Evolutionary conservation across 352 stramenopile genomes (phyloP).

Genomic region (Globisporangium heterothallicum): DNA sequence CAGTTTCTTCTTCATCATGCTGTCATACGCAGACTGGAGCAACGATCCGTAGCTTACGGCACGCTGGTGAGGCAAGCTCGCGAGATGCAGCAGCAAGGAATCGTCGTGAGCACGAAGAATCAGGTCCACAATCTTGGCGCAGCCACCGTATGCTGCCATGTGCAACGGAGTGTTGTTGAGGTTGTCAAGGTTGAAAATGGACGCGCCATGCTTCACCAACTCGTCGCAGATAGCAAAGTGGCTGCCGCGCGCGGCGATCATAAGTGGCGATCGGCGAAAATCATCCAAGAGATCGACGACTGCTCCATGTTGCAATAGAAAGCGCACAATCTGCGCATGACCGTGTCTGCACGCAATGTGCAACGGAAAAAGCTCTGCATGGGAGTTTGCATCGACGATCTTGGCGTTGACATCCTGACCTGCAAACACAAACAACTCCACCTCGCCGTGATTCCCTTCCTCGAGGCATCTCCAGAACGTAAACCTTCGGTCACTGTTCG

Average conservation of each 20-base stretch:
- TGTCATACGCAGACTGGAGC: slow-evolving; percentile 33
- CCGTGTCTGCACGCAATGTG: slow-evolving; percentile 53
- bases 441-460: slow-evolving; percentile 30
- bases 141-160: slow-evolving; percentile 56
- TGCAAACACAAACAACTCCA: slow-evolving; percentile 61
- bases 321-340: slow-evolving; percentile 30
- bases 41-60: slow-evolving; percentile 29
- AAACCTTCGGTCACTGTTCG: slow-evolving; percentile 22
- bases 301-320: slow-evolving; percentile 45
- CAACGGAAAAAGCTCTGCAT: slow-evolving; percentile 35
- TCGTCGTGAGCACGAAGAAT: slow-evolving; percentile 49
- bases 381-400: slow-evolving; percentile 28
- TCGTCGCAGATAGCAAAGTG: slow-evolving; percentile 43
- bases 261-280: slow-evolving; percentile 51
- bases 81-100: slow-evolving; percentile 37
- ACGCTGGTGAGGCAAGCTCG: slow-evolving; percentile 24
- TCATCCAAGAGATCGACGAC: slow-evolving; percentile 38
- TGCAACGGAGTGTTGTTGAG: slow-evolving; percentile 67
- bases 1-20: slow-evolving; percentile 52
- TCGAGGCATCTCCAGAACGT: slow-evolving; percentile 46
- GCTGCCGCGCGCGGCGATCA: slow-evolving; percentile 50
- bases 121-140: slow-evolving; percentile 26
- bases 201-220: slow-evolving; percentile 34
- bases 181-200: slow-evolving; percentile 47
- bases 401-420: slow-evolving; percentile 55